Conservation (phyloP, 352 stramenopile genomes). For the Globisporangium okanoganense region DNA sequence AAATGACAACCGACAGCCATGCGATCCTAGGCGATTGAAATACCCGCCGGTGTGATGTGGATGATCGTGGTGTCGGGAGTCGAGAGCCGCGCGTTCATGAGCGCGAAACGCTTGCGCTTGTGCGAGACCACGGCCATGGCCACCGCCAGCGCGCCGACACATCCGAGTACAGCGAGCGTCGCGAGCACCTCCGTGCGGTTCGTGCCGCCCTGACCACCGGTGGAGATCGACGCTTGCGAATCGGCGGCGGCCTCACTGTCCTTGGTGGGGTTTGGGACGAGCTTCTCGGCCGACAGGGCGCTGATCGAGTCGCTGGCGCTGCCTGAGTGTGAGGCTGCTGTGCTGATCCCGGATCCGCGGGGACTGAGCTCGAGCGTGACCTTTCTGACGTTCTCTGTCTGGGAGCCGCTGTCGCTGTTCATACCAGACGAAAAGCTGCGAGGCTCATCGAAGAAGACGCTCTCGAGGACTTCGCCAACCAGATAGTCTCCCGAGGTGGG, state of each 20-base stretch:
- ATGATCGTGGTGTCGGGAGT: not conserved
- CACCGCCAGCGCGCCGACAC: not conserved
- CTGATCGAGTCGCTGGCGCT: not conserved
- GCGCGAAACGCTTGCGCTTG: not conserved
- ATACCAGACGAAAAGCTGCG: not conserved
- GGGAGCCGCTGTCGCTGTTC: not conserved
- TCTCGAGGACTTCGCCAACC: not conserved
- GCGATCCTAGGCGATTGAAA: not conserved
- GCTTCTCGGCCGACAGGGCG: not conserved
- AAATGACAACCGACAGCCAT: too few species aligned
- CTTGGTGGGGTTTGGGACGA: not conserved
- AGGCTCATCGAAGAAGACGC: not conserved
- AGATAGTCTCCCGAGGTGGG: not conserved
- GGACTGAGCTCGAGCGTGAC: not conserved
- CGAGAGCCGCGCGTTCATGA: not conserved
- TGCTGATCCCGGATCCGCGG: not conserved
- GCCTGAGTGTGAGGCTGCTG: not conserved
- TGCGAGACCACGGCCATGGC: not conserved
- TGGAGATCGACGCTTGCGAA: not conserved
- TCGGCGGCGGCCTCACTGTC: not conserved
- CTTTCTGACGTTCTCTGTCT: not conserved
- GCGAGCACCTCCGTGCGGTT: constrained; percentile 4
- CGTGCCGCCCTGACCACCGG: not conserved
- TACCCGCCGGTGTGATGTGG: not conserved
- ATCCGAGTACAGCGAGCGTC: constrained; percentile 1